Evolutionary conservation across 352 stramenopile species (phyloP).

Genomic region (Globisporangium okanoganense): DNA sequence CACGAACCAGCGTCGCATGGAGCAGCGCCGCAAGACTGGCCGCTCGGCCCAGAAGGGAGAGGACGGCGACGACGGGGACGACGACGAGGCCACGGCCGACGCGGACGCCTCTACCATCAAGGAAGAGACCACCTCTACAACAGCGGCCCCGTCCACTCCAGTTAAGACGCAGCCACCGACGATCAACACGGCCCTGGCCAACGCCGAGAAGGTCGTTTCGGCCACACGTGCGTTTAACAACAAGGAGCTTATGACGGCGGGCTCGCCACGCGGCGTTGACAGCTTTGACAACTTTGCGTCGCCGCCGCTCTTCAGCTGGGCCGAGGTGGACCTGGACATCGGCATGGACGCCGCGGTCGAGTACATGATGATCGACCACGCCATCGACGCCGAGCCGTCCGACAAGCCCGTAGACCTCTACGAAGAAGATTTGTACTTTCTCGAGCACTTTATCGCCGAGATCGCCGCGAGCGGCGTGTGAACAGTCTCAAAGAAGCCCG

Average conservation of each 20-base stretch:
- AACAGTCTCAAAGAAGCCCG: background rate
- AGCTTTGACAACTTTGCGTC: conserved; percentile 24
- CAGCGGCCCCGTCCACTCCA: background rate
- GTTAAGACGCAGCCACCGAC: background rate
- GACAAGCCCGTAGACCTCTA: conserved; percentile 73
- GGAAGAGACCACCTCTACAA: background rate
- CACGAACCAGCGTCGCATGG: conserved; percentile 81
- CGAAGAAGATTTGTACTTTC: conserved; percentile 75
- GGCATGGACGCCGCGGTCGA: conserved; percentile 65
- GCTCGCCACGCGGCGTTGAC: conserved; percentile 47
- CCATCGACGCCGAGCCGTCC: conserved; percentile 73
- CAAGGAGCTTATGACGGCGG: background rate
- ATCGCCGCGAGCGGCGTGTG: conserved; percentile 45
- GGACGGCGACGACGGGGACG: background rate
- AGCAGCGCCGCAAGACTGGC: conserved; percentile 72
- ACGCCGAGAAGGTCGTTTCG: conserved; percentile 7
- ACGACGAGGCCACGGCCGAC: conserved; percentile 16
- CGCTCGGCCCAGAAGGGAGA: conserved; percentile 16
- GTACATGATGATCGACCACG: conserved; percentile 75
- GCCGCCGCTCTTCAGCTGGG: conserved; percentile 55
- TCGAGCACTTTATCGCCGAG: conserved; percentile 79
- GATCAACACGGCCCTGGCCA: conserved; percentile 19
- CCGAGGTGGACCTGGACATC: conserved; percentile 70
- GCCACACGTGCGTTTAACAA: conserved; percentile 29
- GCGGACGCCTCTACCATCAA: background rate